Base-by-base conservation (phyloP, 176 grass and related monocot species). In the Elymus sibiricus region DNA sequence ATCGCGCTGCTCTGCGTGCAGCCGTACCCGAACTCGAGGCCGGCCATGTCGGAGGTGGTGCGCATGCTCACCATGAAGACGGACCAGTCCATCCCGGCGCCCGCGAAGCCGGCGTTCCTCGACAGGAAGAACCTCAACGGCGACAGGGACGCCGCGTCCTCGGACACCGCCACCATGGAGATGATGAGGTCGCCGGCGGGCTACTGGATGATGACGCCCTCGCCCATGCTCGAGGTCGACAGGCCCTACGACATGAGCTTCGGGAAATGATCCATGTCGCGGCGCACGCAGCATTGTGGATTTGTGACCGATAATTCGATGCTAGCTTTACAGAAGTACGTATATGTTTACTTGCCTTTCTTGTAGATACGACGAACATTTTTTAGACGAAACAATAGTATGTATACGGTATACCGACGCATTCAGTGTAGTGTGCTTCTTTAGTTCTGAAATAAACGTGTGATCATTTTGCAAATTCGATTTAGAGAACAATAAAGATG, bases 1-100 rank as follows among this genome's bases (percentile, higher is more conserved):
- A 91, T 91, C 38, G 77, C 86, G 10, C 86, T 91, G 70, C 82
- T 91, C 13, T 91, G 89, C 62, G 86, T 91, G 81, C 89, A 88
- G 77, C 89, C 89, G 25, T 51, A 64, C 77, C 86, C 86, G 10
- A 38, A 81, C 29, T 55, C 76, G 1, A 38, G 90, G 86, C 90
- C 90, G 70, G 85, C 86, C 13, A 91, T 91, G 90, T 91, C 90
- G 11, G 86, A 88, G 10, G 82, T 77, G 7, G 90, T 91, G 77
- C 77, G 70, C 70, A 88, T 82, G 90, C 82, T 91, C 77, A 82
- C 82, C 46, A 88, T 88, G 82, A 91, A 91, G 82, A 21, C 51
- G 25, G 77, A 81, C 0, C 90, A 81, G 77, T 42, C 77, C 82
- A 44, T 88, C 70, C 86, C 86, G 6, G 62, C 86, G 25, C 90